Conservation (phyloP, 2,329 filamentous ascomycete genomes). For the Trichoderma guizhouense region DNA sequence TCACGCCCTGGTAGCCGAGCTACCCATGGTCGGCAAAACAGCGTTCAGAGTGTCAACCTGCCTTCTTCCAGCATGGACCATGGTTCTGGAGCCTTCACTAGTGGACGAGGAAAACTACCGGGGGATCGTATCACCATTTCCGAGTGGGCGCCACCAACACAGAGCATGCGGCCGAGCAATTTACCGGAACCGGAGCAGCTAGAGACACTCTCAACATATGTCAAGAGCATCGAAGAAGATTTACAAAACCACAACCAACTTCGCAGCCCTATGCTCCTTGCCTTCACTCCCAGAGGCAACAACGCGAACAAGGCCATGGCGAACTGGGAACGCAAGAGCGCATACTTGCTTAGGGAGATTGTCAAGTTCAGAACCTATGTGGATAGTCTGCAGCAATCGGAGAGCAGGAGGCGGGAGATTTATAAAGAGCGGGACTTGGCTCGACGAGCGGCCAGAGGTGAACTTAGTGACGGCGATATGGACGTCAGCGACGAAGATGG, state of each 20-base stretch:
- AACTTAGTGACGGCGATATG: slow-evolving; percentile 41
- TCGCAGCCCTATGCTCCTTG: slow-evolving; percentile 79
- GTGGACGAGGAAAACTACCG: slow-evolving; percentile 59
- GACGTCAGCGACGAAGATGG: slow-evolving; percentile 34
- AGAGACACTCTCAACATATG: slow-evolving; percentile 69
- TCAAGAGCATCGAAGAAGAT: slow-evolving; percentile 81
- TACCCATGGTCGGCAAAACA: slow-evolving; percentile 39
- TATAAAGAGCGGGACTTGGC: slow-evolving; percentile 58
- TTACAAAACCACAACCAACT: slow-evolving; percentile 84
- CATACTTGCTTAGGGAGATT: slow-evolving; percentile 86
- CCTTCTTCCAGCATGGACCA: slow-evolving; percentile 63
- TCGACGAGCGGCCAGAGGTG: slow-evolving; percentile 47
- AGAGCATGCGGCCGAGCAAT: slow-evolving; percentile 83
- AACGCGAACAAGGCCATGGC: slow-evolving; percentile 83
- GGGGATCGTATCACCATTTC: slow-evolving; percentile 81
- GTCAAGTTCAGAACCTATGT: slow-evolving; percentile 97
- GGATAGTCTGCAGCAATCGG: slow-evolving; percentile 73
- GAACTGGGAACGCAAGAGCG: slow-evolving; percentile 96
- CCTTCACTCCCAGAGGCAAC: slow-evolving; percentile 78
- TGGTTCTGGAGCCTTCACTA: slow-evolving; percentile 47
- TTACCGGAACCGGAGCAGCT: slow-evolving; percentile 79
- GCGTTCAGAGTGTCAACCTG: slow-evolving; percentile 50
- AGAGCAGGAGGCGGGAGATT: slow-evolving; percentile 66
- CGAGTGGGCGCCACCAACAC: slow-evolving; percentile 85
- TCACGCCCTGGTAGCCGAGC: slow-evolving; percentile 53